Percentiles rank a stretch among this genome's conserved stretches.
Evolutionary conservation across 1,284 basidiomycete species (phyloP).

Genomic region (Leccinum pallidistipes): DNA sequence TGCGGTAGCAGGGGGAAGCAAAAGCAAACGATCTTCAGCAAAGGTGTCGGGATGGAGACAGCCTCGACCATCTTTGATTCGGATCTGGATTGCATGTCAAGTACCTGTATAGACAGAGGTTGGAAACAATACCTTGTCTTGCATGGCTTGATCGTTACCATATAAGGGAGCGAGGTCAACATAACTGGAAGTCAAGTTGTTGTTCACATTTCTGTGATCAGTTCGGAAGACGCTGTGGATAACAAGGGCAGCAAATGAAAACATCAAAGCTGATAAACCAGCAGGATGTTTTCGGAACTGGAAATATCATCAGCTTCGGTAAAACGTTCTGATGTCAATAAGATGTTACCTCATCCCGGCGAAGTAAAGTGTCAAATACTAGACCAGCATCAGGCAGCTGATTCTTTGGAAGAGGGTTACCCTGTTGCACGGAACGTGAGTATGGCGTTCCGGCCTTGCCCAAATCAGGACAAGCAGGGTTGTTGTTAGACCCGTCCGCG

Average conservation of each 20-base stretch:
- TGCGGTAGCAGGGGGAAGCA: conserved; percentile 77
- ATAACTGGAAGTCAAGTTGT: conserved; percentile 87
- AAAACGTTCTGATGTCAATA: not conserved
- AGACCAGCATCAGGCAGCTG: conserved; percentile 77
- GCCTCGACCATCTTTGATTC: conserved; percentile 64
- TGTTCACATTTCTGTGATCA: conserved; percentile 58
- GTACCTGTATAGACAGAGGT: not conserved
- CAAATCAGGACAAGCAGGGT: conserved; percentile 65
- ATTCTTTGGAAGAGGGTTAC: conserved; percentile 58
- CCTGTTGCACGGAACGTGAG: conserved; percentile 76
- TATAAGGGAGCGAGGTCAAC: conserved; percentile 84
- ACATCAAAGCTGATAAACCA: conserved; percentile 78
- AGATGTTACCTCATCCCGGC: conserved; percentile 33
- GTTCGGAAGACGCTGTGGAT: conserved; percentile 83
- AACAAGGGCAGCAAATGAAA: conserved; percentile 78
- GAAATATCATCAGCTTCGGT: conserved; percentile 1
- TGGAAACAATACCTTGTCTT: conserved; percentile 47
- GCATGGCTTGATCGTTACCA: conserved; percentile 63
- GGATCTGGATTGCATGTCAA: conserved; percentile 29
- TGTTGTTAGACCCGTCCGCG: conserved; percentile 77
- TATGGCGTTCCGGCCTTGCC: conserved; percentile 77
- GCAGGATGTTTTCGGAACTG: conserved; percentile 77
- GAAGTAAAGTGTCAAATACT: conserved; percentile 64
- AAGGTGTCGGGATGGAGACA: conserved; percentile 70
- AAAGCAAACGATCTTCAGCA: conserved; percentile 74